Base-by-base conservation (phyloP, 495 filamentous ascomycete species). In the Aspergillus heteromorphus region DNA sequence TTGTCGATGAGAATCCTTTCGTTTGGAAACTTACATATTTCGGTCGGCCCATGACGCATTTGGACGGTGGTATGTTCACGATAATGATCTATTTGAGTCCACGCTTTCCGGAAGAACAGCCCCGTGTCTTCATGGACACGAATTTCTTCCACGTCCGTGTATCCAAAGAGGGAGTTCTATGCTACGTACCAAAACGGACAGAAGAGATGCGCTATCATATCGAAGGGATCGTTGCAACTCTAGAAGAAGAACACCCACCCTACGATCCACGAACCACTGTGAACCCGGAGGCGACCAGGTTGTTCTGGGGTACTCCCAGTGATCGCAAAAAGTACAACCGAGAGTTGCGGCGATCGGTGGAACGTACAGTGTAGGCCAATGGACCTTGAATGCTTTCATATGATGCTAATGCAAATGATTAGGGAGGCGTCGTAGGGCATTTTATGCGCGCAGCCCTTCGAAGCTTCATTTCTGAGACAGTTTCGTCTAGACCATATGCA, bases 181-280 rank as follows among this genome's bases (percentile, higher is more conserved):
- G 91, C 68, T 98, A 97, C 70, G 83, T 90, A 48, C 80, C 89
- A 0, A 75, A 61, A 40, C 83, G 84, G 20, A 69, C 80, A 0
- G 91, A 96, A 51, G 92, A 97, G 48, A 82, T 89, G 62, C 84
- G 83, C 30, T 83, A 83, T 9, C 93, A 98, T 58, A 83, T 98
- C 51, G 87, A 93, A 36, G 88, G 88, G 2, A 87, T 97, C 52
- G 82, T 97, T 54, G 81, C 81, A 17, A 80, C 88, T 0, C 72
- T 97, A 38, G 92, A 97, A 66, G 91, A 97, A 38, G 89, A 93
- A 40, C 74, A 78, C 0, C 91, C 92, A 1, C 84, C 88, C 0
- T 97, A 92, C 63, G 95, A 98, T 65, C 93, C 93, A 1, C 78
- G 93, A 50, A 95, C 89, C 9, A 79, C 88, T 0, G 92, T 98